These are phyloP conservation scores for Phyllostachys edulis DNA, from an alignment of 176 grass and related monocot genomes.

Conservation along the genomic window DNA sequence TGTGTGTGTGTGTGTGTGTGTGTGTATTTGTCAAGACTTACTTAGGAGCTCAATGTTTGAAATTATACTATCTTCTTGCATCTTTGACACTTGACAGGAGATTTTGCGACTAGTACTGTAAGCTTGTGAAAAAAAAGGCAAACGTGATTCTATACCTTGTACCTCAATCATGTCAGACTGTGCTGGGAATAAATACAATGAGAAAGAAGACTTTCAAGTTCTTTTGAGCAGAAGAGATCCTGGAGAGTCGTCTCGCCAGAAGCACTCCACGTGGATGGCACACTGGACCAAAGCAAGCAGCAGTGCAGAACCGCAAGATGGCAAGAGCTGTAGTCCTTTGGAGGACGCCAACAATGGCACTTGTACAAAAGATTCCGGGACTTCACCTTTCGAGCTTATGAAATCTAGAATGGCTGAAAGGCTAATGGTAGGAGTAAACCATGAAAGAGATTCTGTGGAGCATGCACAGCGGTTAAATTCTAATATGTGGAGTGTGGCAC, in stretches of 20 bases:
- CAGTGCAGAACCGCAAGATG: slow-evolving; percentile 29
- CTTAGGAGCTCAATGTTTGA: neutral
- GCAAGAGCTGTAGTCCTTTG: neutral
- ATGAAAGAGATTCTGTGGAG: slow-evolving; percentile 26
- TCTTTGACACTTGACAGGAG: slow-evolving; percentile 26
- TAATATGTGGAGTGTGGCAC: slow-evolving; percentile 10
- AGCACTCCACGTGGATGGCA: slow-evolving; percentile 56
- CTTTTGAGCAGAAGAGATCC: slow-evolving; percentile 37
- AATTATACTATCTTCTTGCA: neutral
- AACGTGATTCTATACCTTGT: neutral
- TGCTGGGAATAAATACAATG: slow-evolving; percentile 27
- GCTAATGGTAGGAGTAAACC: slow-evolving; percentile 41
- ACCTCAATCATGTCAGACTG: slow-evolving; percentile 43
- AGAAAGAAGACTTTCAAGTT: slow-evolving; percentile 47
- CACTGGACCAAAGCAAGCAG: slow-evolving; percentile 55
- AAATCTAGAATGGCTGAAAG: slow-evolving; percentile 46
- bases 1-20: too few relatives aligned
- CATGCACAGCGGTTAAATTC: slow-evolving; percentile 6
- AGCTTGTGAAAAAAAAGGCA: neutral
- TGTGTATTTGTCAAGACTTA: neutral
- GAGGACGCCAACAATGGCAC: slow-evolving; percentile 17
- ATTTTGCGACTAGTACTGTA: neutral
- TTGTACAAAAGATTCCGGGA: neutral
- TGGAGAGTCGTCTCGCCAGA: slow-evolving; percentile 29
- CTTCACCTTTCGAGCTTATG: slow-evolving; percentile 20